A percentile compares a stretch with the other conserved stretches of the same genome.
These are phyloP conservation scores for Thalassiosira profunda DNA, from an alignment of 108 stramenopile genomes.

Conservation along the genomic window DNA sequence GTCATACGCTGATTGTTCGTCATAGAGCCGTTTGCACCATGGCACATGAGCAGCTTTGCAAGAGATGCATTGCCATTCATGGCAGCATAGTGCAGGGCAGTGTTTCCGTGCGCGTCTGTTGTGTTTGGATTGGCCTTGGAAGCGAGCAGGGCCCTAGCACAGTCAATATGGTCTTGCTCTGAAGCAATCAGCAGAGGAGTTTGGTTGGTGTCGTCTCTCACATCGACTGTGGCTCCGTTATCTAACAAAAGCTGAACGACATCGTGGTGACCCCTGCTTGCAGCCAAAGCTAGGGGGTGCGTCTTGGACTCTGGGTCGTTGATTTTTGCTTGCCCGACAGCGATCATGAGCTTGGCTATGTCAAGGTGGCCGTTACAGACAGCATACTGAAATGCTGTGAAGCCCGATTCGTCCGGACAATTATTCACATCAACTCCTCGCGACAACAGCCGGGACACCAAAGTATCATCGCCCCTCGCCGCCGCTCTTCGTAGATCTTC, in stretches of 20 bases:
- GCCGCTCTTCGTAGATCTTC: neutral
- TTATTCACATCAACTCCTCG: slow-evolving; percentile 4
- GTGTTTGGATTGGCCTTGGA: slow-evolving; percentile 4
- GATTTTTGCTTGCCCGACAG: neutral
- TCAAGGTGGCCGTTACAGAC: neutral
- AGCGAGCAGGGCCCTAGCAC: neutral
- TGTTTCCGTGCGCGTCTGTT: slow-evolving; percentile 3
- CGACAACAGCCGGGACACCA: slow-evolving; percentile 1
- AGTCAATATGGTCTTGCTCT: neutral
- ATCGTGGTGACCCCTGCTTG: neutral
- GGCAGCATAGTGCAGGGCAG: slow-evolving; percentile 1
- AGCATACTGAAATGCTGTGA: slow-evolving; percentile 13
- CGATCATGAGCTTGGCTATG: slow-evolving; percentile 1
- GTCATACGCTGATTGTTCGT: slow-evolving; percentile 12
- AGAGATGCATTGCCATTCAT: slow-evolving; percentile 4
- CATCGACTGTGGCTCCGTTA: neutral
- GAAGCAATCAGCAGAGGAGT: slow-evolving; percentile 1
- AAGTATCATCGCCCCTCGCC: neutral
- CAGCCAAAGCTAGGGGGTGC: neutral
- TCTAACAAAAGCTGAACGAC: neutral
- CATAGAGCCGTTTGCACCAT: neutral
- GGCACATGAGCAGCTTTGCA: neutral
- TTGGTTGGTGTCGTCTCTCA: neutral
- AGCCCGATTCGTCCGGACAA: slow-evolving; percentile 2
- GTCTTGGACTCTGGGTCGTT: neutral